Percentiles rank a stretch among this genome's conserved stretches.
These are phyloP conservation scores for Trichoderma afroharzianum DNA, from an alignment of 2,329 filamentous ascomycete species.

Conservation along the genomic window DNA sequence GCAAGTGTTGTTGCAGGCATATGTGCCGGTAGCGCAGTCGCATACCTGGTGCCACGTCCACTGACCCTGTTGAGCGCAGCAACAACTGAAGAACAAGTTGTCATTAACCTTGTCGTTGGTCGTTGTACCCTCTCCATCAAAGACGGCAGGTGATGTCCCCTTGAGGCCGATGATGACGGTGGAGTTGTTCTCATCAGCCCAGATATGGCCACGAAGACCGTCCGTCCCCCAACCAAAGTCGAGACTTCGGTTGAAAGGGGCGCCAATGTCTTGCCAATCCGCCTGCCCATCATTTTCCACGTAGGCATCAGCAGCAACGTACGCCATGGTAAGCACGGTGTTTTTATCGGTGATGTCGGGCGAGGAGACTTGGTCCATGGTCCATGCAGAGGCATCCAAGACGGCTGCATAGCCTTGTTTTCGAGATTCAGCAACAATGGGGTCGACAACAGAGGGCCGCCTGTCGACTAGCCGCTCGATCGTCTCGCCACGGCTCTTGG, in stretches of 20 bases:
- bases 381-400: slow-evolving; percentile 75
- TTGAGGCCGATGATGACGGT: slow-evolving; percentile 92
- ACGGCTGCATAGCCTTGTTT: slow-evolving; percentile 63
- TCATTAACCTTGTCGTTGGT: slow-evolving; percentile 98
- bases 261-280: slow-evolving; percentile 80
- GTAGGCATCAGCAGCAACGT: slow-evolving; percentile 89
- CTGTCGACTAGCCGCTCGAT: slow-evolving; percentile 83
- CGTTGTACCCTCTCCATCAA: slow-evolving; percentile 94
- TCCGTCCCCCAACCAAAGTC: slow-evolving; percentile 93
- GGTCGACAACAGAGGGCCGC: slow-evolving; percentile 70
- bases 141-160: slow-evolving; percentile 84
- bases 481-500: slow-evolving; percentile 60
- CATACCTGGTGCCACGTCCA: slow-evolving; percentile 90
- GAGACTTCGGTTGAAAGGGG: slow-evolving; percentile 76
- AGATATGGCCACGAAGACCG: slow-evolving; percentile 87
- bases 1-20: slow-evolving; percentile 89
- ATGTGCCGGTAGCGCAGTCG: slow-evolving; percentile 83
- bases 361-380: slow-evolving; percentile 69
- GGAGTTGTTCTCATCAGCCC: slow-evolving; percentile 77
- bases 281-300: slow-evolving; percentile 66
- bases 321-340: slow-evolving; percentile 78
- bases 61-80: slow-evolving; percentile 89
- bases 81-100: slow-evolving; percentile 97
- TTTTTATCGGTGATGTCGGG: slow-evolving; percentile 84
- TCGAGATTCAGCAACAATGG: slow-evolving; percentile 70